A percentile compares a stretch with the other conserved stretches of the same genome.
These are phyloP conservation scores for Ulota crispa DNA, from an alignment of 225 moss, liverwort and hornwort genomes.

Conservation along the genomic window DNA sequence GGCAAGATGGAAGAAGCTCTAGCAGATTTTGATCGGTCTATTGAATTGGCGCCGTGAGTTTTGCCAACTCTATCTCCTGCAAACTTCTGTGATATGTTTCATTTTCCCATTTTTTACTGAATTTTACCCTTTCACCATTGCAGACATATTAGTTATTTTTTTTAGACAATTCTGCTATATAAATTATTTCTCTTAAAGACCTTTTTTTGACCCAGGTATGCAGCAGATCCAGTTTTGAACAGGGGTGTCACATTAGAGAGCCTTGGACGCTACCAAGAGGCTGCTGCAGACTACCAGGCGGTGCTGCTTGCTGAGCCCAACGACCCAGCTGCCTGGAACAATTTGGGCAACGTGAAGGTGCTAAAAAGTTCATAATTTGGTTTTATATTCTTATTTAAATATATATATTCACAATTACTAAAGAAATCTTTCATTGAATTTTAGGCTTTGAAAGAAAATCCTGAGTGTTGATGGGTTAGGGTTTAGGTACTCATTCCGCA, in stretches of 20 bases:
- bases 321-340: slow-evolving; percentile 99
- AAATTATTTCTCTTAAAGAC: not conserved
- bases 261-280: slow-evolving; percentile 84
- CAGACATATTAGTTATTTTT: not conserved
- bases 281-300: slow-evolving; percentile 90
- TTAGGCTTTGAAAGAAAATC: not conserved
- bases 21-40: slow-evolving; percentile 84
- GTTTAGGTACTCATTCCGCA: not conserved
- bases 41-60: slow-evolving; percentile 84
- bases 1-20: slow-evolving; percentile 90
- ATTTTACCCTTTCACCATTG: not conserved
- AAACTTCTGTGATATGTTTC: not conserved
- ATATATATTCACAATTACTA: not conserved
- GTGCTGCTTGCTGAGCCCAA: slow-evolving; percentile 86
- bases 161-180: not conserved
- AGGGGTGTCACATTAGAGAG: slow-evolving; percentile 92
- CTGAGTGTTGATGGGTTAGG: not conserved
- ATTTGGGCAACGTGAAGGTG: slow-evolving; percentile 94
- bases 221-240: slow-evolving; percentile 91
- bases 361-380: not conserved
- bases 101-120: not conserved
- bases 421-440: not conserved
- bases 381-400: not conserved
- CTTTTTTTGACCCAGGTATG: slow-evolving; percentile 55
- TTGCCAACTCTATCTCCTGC: not conserved